Base-by-base conservation (phyloP, 2,329 filamentous ascomycete species). In the Colletotrichum chlorophyti region DNA sequence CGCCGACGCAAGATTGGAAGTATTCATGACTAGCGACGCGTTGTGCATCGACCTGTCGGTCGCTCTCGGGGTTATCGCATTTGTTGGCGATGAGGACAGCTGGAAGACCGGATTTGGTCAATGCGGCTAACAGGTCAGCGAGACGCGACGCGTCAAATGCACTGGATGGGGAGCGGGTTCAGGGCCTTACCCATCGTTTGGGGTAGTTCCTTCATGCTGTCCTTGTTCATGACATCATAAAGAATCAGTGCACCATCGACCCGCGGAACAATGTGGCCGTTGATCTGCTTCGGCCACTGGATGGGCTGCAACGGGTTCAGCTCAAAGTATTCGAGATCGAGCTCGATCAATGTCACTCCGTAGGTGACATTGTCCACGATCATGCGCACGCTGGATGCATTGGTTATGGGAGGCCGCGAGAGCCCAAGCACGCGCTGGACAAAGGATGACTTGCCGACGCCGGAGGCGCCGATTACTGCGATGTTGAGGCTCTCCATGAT, bases 21-120 rank as follows among this genome's bases (percentile, higher is more conserved):
- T 84, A 79, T 45, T 83, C 75, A 67, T 91, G 87, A 55, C 73
- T 74, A 42, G 83, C 77, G 38, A 95, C 82, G 53, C 78, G 83
- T 24, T 86, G 80, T 12, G 89, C 84, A 68, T 94, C 87, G 53
- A 96, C 81, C 69, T 91, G 84, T 68, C 90, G 87, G 58, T 86
- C 79, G 57, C 84, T 82, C 62, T 88, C 84, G 43, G 89, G 87
- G 47, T 87, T 84, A 72, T 97, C 94, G 78, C 91, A 96, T 80
- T 97, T 97, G 72, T 89, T 94, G 53, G 92, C 91, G 48, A 96
- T 91, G 37, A 97, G 83, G 62, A 94, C 83, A 50, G 89, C 90
- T 8, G 93, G 92, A 34, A 96, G 76, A 21, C 83, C 82, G 15
- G 89, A 87, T 66, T 88, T 89, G 57, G 86, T 84, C 48, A 96